Percentiles rank a stretch among this genome's conserved stretches.
Evolutionary conservation across 352 stramenopile genomes (phyloP).

Genomic region (Chloridella minuta): DNA sequence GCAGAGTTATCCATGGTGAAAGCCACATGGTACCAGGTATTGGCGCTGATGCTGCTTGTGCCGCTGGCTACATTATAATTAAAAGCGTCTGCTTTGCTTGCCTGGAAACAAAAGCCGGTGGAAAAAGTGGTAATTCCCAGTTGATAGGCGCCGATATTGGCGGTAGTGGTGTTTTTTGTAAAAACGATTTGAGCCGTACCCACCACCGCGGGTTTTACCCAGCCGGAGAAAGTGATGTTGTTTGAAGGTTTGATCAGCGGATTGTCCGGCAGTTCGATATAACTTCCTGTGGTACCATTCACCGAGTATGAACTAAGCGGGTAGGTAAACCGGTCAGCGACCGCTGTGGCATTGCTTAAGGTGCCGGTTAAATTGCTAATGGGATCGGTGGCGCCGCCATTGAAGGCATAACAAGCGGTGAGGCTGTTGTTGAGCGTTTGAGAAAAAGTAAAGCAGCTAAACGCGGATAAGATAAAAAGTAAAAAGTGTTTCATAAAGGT

Average conservation of each 20-base stretch:
- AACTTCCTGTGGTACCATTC: not conserved
- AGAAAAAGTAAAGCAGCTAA: too few relatives aligned
- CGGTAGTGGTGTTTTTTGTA: not conserved
- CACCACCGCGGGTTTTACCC: not conserved
- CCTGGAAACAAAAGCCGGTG: not conserved
- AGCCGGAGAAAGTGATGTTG: not conserved
- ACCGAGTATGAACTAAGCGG: not conserved
- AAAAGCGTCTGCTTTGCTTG: not conserved
- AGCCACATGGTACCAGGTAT: not conserved
- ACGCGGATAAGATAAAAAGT: too few relatives aligned
- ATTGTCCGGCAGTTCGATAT: not conserved
- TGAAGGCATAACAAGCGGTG: not conserved
- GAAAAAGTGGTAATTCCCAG: not conserved
- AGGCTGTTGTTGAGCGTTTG: too few relatives aligned
- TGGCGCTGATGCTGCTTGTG: not conserved
- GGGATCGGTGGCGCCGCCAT: not conserved
- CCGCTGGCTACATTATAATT: too few relatives aligned
- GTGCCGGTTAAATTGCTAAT: not conserved
- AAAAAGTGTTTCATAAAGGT: too few relatives aligned
- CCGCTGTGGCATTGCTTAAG: not conserved
- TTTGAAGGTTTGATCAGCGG: not conserved
- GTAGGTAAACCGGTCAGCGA: not conserved
- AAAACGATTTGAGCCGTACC: not conserved
- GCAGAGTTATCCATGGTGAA: not conserved
- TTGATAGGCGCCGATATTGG: not conserved